Conservation (phyloP, 1,284 basidiomycete genomes). For the Cryptococcus sp. region DNA sequence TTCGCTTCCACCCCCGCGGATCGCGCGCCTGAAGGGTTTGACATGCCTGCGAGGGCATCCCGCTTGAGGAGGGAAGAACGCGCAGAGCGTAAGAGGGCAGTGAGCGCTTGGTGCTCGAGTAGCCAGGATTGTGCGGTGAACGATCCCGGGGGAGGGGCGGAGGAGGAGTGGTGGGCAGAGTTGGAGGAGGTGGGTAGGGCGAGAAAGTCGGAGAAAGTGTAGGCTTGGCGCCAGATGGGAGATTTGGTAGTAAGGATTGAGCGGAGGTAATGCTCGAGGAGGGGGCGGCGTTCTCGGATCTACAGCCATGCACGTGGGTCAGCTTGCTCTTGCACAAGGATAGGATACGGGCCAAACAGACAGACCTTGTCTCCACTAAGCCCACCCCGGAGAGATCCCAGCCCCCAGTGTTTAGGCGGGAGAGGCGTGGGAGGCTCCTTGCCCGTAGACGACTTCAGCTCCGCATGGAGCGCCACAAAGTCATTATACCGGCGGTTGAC, state of each 20-base stretch:
- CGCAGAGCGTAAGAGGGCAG: conserved; percentile 69
- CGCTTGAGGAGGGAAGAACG: conserved; percentile 81
- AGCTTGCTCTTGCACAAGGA: no score
- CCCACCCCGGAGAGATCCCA: conserved; percentile 38
- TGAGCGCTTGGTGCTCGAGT: conserved; percentile 73
- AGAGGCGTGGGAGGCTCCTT: conserved; percentile 69
- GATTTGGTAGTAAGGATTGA: conserved; percentile 78
- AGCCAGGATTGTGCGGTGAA: conserved; percentile 72
- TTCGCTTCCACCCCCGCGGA: conserved; percentile 77
- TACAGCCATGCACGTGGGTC: conserved; percentile 47
- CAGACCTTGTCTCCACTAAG: conserved; percentile 48
- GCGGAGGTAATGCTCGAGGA: conserved; percentile 80
- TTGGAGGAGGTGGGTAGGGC: conserved; percentile 59
- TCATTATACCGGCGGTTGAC: conserved; percentile 92
- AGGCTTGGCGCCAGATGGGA: conserved; percentile 71
- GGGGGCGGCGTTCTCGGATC: conserved; percentile 68
- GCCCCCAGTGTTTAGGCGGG: conserved; percentile 76
- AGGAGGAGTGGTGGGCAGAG: conserved; percentile 9
- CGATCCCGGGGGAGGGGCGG: conserved; percentile 52
- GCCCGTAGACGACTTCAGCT: conserved; percentile 68
- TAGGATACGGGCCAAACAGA: background rate
- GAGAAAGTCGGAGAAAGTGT: conserved; percentile 81
- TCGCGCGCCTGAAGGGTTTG: conserved; percentile 71
- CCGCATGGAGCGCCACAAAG: conserved; percentile 79
- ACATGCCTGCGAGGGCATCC: conserved; percentile 71